Conservation (phyloP, 495 filamentous ascomycete species). For the Cairneyella variabilis region DNA sequence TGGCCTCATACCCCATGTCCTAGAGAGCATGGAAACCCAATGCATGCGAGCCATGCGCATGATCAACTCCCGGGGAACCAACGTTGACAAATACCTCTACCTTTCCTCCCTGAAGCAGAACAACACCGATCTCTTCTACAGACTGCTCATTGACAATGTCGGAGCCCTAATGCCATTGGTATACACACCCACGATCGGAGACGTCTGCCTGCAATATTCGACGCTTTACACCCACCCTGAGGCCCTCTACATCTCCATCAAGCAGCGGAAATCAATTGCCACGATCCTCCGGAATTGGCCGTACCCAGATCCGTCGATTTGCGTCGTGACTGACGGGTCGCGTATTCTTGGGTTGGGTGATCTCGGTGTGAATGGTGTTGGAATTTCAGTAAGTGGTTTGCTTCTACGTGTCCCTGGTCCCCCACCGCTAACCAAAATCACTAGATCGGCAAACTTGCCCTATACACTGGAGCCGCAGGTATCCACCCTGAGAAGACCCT, state of each 20-base stretch:
- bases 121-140: constrained; percentile 93
- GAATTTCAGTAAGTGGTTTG: constrained; percentile 75
- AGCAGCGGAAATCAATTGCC: constrained; percentile 78
- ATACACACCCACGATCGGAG: constrained; percentile 96
- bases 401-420: constrained; percentile 7
- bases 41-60: constrained; percentile 53
- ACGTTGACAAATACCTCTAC: constrained; percentile 94
- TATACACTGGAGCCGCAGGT: constrained; percentile 95
- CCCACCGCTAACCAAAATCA: neutral
- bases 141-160: constrained; percentile 85
- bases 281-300: constrained; percentile 90
- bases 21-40: constrained; percentile 50
- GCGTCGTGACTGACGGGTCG: constrained; percentile 94
- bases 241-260: constrained; percentile 88
- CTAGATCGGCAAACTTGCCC: constrained; percentile 76
- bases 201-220: constrained; percentile 93
- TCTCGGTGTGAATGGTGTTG: constrained; percentile 95
- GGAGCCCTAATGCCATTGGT: constrained; percentile 90
- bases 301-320: constrained; percentile 83
- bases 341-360: constrained; percentile 95
- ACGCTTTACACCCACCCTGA: constrained; percentile 95
- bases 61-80: constrained; percentile 70
- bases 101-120: constrained; percentile 81
- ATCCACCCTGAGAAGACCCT: constrained; percentile 91
- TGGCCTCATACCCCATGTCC: constrained; percentile 53